Evolutionary conservation across 768 basidiomycete genomes (phyloP), one percentile per base, ranked within the genome.

Genomic region (Melanogaster broomeanus): DNA sequence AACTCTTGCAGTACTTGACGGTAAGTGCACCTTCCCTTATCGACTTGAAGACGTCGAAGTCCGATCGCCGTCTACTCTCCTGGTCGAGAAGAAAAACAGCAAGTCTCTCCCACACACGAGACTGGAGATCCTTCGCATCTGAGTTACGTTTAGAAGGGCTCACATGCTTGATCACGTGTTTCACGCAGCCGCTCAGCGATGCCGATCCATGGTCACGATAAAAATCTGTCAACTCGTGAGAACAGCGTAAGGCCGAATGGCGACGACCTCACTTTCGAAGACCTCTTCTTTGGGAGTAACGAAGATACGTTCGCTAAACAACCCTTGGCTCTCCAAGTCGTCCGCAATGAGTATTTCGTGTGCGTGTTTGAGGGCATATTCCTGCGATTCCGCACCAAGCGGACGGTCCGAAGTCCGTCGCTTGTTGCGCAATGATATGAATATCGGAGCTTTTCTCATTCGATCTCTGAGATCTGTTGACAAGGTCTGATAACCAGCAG

Each of bases 41-140:
- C 40, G 88, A 67, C 85, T 85, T 86, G 30, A 69, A 74, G 57
- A 75, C 80, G 2, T 82, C 74, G 18, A 88, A 76, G 28, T 71
- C 70, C 0, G 81, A 77, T 30, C 72, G 74, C 19, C 53, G 51
- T 3, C 82, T 73, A 64, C 85, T 83, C 2, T 79, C 80, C 49
- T 92, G 87, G 60, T 95, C 94, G 42, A 93, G 85, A 6, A 96
- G 74, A 74, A 96, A 96, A 25, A 98, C 74, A 1, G 90, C 87
- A 21, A 94, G 73, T 24, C 93, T 75, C 64, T 94, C 86, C 21
- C 93, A 67, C 13, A 92, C 81, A 35, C 87, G 72, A 2, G 72
- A 57, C 7, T 81, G 80, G n/a, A 76, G 80, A 7, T 83, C 78
- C 1, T 57, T 55, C 3, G 81, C 35, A 66, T 72, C 75, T 0